phyloP scores from a whole-genome alignment of 805 yeast species.

The Alloascoidea africana region DNA sequence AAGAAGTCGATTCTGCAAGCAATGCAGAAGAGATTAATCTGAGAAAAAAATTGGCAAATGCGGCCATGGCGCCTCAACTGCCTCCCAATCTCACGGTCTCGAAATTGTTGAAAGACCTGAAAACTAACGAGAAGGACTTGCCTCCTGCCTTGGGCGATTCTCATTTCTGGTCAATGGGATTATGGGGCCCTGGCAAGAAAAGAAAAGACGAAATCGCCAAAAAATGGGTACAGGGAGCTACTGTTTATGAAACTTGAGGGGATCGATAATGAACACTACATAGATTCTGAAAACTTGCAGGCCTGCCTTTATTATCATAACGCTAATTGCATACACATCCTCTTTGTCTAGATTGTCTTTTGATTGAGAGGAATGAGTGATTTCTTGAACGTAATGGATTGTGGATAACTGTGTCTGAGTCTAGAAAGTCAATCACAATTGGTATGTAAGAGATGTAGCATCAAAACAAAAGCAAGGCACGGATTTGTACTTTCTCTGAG shows the following conservation, averaged over 20 bases:
- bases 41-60: constrained; percentile 4
- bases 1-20: constrained; percentile 12
- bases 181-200: constrained; percentile 37
- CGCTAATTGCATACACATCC: too few relatives aligned
- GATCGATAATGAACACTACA: too few relatives aligned
- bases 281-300: too few relatives aligned
- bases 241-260: neutral
- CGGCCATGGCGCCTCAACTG: constrained; percentile 12
- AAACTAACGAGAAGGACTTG: constrained; percentile 5
- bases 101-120: constrained; percentile 5
- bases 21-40: constrained; percentile 2
- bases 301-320: too few relatives aligned
- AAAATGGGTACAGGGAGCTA: constrained; percentile 35
- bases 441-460: too few relatives aligned
- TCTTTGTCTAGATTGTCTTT: too few relatives aligned
- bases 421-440: too few relatives aligned
- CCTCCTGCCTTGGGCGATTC: constrained; percentile 27
- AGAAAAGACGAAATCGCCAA: constrained; percentile 38
- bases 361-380: too few relatives aligned
- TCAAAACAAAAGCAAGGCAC: too few relatives aligned
- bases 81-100: constrained; percentile 13
- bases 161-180: constrained; percentile 59
- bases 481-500: too few relatives aligned
- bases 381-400: too few relatives aligned
- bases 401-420: too few relatives aligned